Base-by-base conservation (phyloP, 2,329 filamentous ascomycete genomes). In the Clathrospora elynae region DNA sequence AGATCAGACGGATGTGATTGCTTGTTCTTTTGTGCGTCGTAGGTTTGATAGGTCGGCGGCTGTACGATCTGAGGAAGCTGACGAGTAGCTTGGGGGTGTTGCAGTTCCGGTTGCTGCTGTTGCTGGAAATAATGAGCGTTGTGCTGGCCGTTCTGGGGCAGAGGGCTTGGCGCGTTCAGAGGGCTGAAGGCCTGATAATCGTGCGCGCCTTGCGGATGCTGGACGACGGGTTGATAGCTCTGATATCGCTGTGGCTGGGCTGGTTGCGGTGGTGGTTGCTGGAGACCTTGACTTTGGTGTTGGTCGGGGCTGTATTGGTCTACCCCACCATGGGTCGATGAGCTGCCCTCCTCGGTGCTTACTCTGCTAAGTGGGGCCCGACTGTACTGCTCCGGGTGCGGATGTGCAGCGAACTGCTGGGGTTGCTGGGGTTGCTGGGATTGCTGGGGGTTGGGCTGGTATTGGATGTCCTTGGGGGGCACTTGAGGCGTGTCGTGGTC, bases 301-400 rank as follows among this genome's bases (percentile, higher is more conserved):
- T 64, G 59, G 37, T 69, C 65, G 31, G 68, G 61, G 61, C 67
- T 69, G 60, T 70, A 70, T 45, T 64, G 66, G 13, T 68, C 62
- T 64, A 66, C 67, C 63, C 67, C 66, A 59, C 66, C 63, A 51
- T 67, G 64, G 35, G 64, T 57, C 45, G 62, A 61, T 50, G 68
- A 67, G 59, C 65, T 70, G 35, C 64, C 63, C 55, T 69, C 63
- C 55, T 69, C 64, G 29, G 67, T 69, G 63, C 64, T 66, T 37
- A 70, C 67, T 43, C 62, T 65, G 53, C 64, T 64, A 53, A 70
- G 62, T 63, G 62, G 64, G 60, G 61, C 62, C 58, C 65, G 67
- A 57, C 48, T 57, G 47, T 62, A 65, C 46, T 62, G 57, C 28
- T 63, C 61, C 49, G 65, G 64, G 20, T 62, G 62, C 22, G 63